Base-by-base conservation (phyloP, 2,329 filamentous ascomycete species). In the Ophiostoma sp. region DNA sequence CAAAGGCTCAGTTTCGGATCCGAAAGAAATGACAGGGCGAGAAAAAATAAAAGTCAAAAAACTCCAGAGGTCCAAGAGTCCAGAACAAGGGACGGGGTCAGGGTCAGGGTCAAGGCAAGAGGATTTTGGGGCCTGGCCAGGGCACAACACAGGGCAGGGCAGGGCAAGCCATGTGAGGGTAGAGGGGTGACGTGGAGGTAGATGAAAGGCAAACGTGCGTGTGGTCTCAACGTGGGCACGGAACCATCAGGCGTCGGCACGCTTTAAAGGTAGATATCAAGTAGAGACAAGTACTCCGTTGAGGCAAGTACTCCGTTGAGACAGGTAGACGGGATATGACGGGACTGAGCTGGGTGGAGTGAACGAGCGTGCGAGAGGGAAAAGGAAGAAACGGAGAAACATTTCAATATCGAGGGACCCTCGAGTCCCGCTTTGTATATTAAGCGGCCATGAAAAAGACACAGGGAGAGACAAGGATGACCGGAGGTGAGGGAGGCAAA, bases 1-100 rank as follows among this genome's bases (percentile, higher is more conserved):
- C 63, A 63, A 28, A 52, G 28, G 69, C 45, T 64, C 70, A 19
- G 25, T 42, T 72, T 72, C 72, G 72, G 72, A 71, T 72, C 72
- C 72, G 72, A 74, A 45, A 71, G 25, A 25, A 42, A 48, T n/a
- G 57, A 36, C 64, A 70, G 39, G 55, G 59, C 33, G 59, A 63
- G 59, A 36, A n/a, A 61, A n/a, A n/a, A 33, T 17, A 19, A 19
- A 48, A 48, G 5, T 8, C 39, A 12, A 48, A 48, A 19, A 19
- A 17, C 8, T 3, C 33, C 33, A 36, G 45, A 3, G 45, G 42
- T 12, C 6, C 39, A 42, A 25, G 6, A 39, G 31, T 39, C 57
- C 31, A 61, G 57, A 61, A 36, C 31, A 19, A 61, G 57, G 57
- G 57, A n/a, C 57, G 31, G 57, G 31, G 28, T n/a, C 55, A 33